Conservation (phyloP, 768 basidiomycete species). For the Mycena amicta region DNA sequence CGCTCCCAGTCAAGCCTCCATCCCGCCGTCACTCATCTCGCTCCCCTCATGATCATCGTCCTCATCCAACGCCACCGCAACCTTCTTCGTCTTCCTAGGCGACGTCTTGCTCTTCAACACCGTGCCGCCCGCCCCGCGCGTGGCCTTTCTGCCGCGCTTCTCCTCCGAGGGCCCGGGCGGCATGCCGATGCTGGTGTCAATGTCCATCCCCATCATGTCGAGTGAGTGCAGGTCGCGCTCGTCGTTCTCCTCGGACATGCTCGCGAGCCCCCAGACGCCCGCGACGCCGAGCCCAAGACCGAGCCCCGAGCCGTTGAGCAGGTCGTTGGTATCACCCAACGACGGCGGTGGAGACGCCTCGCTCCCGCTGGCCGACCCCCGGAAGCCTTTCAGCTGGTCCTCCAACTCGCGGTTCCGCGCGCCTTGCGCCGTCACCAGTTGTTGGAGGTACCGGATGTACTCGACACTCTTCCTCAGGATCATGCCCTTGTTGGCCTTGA, state of each 20-base stretch:
- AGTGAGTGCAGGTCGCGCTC: background rate
- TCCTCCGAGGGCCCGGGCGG: conserved; percentile 16
- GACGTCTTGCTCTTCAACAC: background rate
- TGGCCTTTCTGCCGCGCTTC: conserved; percentile 21
- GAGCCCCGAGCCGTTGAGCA: conserved; percentile 1
- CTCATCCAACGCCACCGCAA: too few species aligned
- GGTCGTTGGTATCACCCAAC: conserved; percentile 13
- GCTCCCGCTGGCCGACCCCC: conserved; percentile 28
- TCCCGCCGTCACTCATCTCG: conserved; percentile 21
- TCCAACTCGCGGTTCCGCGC: conserved; percentile 80
- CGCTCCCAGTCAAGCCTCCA: conserved; percentile 19
- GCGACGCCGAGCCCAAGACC: conserved; percentile 8
- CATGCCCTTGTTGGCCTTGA: conserved; percentile 96
- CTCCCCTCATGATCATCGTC: conserved; percentile 18
- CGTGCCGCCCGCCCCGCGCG: background rate
- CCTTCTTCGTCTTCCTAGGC: conserved; percentile 13
- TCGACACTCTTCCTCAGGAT: conserved; percentile 84
- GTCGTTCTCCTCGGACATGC: conserved; percentile 27
- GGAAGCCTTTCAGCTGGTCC: conserved; percentile 58
- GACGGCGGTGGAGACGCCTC: conserved; percentile 23
- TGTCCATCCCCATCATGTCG: conserved; percentile 14
- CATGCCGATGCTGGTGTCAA: conserved; percentile 22
- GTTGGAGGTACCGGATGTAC: conserved; percentile 77
- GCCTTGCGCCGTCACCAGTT: conserved; percentile 80
- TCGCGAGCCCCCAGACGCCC: conserved; percentile 19